Base-by-base conservation (phyloP, 176 grass and related monocot genomes). In the Tillandsia fasciculata region DNA sequence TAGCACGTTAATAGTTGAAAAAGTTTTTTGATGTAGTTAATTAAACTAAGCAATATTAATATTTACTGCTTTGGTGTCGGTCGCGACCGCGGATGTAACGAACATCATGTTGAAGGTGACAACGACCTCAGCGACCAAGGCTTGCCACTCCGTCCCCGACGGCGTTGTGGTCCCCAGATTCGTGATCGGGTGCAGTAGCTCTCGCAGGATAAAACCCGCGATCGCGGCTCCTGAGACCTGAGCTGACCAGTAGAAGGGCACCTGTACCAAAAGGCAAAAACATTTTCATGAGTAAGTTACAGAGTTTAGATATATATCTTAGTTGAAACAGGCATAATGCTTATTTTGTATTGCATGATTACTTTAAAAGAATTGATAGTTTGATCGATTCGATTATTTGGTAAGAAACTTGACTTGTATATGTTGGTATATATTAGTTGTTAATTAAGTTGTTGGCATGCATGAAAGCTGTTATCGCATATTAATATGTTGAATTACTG, bases 21-120 rank as follows among this genome's bases (percentile, higher is more conserved):
- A 42, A 42, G 33, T 6, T 42, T 42, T 3, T 42, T 42, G 33
- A 42, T 42, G 33, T 24, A 24, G 24, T 24, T 24, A 24, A 24
- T 24, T 24, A 24, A 24, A 24, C 24, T 24, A 24, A 17, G 9
- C 15, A 58, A 58, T 13, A n/a, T n/a, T n/a, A 58, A 17, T 1
- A 70, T 83, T 82, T 54, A 96, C 95, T 52, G 95, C 95, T 85
- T 77, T 99, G 0, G 66, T 84, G 76, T 99, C 94, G 27, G 94
- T 99, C 18, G 94, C 94, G 17, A 99, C 94, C 9, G 94, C 94
- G 56, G 86, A 82, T 0, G 94, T 99, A 49, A 99, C 94, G 12
- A 99, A 93, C 87, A 99, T 99, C 94, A 99, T 99, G 87, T 87
- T 90, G 77, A 99, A 99, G 10, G 94, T 93, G 1, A 99, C 94